phyloP scores from a whole-genome alignment of 352 stramenopile species.

The Pythium phragmiticola region DNA sequence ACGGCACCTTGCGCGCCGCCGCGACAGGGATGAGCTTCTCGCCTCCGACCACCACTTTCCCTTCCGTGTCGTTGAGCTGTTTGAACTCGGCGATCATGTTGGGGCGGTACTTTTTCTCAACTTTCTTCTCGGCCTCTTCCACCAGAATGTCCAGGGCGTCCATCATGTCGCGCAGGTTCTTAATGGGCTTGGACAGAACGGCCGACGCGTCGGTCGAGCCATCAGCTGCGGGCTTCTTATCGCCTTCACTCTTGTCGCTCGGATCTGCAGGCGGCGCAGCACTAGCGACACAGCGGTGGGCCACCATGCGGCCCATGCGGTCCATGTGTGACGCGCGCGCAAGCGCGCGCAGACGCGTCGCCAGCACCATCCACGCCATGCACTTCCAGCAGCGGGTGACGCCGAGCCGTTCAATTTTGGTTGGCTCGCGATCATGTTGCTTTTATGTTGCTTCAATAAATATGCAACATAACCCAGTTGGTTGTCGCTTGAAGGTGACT shows the following conservation, averaged over 20 bases:
- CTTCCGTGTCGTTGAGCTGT: constrained; percentile 85
- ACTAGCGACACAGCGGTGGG: constrained; percentile 1
- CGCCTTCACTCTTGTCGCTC: constrained; percentile 1
- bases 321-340: not conserved
- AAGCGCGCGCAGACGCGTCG: constrained; percentile 6
- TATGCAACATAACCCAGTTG: not conserved
- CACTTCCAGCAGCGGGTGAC: not conserved
- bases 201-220: constrained; percentile 3
- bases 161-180: constrained; percentile 75
- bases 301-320: not conserved
- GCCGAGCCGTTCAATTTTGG: constrained; percentile 13
- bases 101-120: constrained; percentile 83
- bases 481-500: constrained; percentile 4
- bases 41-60: constrained; percentile 62
- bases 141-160: constrained; percentile 82
- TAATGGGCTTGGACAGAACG: constrained; percentile 44
- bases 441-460: not conserved
- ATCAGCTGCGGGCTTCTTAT: not conserved
- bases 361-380: not conserved
- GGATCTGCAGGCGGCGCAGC: constrained; percentile 1
- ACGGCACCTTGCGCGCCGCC: constrained; percentile 56
- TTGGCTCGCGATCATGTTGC: not conserved
- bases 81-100: constrained; percentile 90
- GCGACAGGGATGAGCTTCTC: constrained; percentile 53
- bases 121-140: constrained; percentile 80